Evolutionary conservation across 306 rosid species (phyloP).

Genomic region (Fragaria iinumae): DNA sequence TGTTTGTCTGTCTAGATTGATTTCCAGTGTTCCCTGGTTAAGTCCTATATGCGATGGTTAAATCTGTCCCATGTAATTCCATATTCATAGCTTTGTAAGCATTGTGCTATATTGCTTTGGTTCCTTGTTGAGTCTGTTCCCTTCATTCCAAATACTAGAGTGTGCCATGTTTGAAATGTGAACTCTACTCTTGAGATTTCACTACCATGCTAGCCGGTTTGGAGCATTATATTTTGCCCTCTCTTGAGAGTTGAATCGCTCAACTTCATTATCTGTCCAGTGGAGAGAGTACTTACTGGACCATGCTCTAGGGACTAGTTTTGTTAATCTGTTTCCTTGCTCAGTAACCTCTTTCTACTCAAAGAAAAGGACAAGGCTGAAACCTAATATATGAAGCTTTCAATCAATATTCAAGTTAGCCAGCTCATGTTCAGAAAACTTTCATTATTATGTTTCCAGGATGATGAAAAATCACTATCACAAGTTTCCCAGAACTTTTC

Average conservation of each 20-base stretch:
- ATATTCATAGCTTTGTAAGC: background rate
- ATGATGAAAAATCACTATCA: background rate
- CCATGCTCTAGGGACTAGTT: background rate
- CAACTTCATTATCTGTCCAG: background rate
- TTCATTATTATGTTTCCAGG: background rate
- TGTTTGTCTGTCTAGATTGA: background rate
- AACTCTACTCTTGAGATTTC: background rate
- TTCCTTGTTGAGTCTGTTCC: background rate
- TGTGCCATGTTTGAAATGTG: background rate
- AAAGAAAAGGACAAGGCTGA: background rate
- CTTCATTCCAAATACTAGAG: background rate
- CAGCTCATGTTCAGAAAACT: background rate
- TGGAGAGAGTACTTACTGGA: background rate
- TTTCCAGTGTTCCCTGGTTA: background rate
- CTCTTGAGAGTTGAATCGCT: background rate
- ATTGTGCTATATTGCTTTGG: background rate
- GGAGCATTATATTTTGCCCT: background rate
- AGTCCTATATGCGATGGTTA: background rate
- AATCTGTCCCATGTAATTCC: background rate
- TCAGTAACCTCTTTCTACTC: background rate
- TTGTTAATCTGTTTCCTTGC: background rate
- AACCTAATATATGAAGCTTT: constrained; percentile 1
- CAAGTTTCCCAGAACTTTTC: background rate
- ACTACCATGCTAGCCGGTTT: background rate
- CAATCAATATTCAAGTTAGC: background rate